Conservation (phyloP, 176 grass and related monocot species). For the Areca catechu region DNA sequence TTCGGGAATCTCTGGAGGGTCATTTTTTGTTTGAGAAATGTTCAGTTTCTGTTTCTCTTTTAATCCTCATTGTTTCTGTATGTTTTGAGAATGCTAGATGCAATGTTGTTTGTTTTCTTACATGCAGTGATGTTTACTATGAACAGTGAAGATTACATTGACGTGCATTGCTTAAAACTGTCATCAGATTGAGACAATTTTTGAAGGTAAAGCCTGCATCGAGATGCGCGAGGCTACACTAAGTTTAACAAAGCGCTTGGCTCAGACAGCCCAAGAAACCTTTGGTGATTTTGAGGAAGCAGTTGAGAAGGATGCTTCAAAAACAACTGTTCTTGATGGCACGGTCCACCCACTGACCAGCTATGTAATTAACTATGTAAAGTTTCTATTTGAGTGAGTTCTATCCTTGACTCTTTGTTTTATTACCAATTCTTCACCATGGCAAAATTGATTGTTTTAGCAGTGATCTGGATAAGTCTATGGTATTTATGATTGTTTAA, state of each 20-base stretch:
- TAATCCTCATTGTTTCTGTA: no score
- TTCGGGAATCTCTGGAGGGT: no score
- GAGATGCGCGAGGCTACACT: constrained; percentile 59
- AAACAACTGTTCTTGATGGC: constrained; percentile 88
- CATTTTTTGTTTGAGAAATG: no score
- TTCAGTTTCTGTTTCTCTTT: no score
- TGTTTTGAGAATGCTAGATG: no score
- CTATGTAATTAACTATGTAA: constrained; percentile 98
- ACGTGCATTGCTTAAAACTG: constrained; percentile 2
- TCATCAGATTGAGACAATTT: constrained; percentile 59
- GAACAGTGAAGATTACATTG: no score
- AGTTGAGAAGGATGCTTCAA: constrained; percentile 92
- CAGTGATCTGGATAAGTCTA: no score
- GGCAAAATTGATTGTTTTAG: no score
- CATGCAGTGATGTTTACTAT: neutral
- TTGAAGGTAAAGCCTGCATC: constrained; percentile 74
- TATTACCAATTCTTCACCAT: no score
- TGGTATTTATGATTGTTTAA: no score
- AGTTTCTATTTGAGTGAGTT: constrained; percentile 92
- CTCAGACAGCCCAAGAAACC: constrained; percentile 82
- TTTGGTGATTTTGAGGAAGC: constrained; percentile 87
- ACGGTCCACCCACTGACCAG: constrained; percentile 97
- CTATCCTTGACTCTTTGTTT: neutral
- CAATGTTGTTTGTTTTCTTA: constrained; percentile 2
- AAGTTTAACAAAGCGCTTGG: constrained; percentile 68